Percentiles rank a stretch among this genome's conserved stretches.
Evolutionary conservation across 345 rosid species (phyloP).

Genomic region (Eutrema japonicum): DNA sequence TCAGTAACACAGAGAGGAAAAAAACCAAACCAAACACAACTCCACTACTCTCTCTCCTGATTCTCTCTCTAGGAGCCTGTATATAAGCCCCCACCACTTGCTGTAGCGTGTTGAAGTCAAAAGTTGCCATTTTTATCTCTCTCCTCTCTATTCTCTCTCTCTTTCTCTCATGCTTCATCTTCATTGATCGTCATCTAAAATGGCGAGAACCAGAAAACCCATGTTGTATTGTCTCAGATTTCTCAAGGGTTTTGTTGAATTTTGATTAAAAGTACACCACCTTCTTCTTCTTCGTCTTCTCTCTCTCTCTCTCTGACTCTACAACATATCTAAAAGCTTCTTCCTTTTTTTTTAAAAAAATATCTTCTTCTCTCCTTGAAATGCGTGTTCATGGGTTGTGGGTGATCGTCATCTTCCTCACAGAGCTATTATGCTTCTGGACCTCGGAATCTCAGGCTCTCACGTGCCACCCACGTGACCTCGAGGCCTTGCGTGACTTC

Average conservation of each 20-base stretch:
- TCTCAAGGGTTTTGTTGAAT: conserved; percentile 8
- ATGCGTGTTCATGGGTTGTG: conserved; percentile 57
- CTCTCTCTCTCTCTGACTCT: neutral
- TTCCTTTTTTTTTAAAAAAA: neutral
- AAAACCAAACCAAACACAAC: conserved; percentile 38
- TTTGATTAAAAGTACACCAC: neutral
- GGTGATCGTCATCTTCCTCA: conserved; percentile 44
- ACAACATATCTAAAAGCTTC: conserved; percentile 16
- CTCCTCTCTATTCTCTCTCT: neutral
- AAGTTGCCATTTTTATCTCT: conserved; percentile 34
- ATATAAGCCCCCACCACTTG: conserved; percentile 42
- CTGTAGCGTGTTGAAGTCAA: conserved; percentile 55
- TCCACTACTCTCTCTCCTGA: conserved; percentile 12
- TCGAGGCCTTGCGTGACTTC: conserved; percentile 55
- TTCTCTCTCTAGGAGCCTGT: conserved; percentile 35
- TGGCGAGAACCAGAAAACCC: conserved; percentile 35
- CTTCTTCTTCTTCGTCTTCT: conserved; percentile 16
- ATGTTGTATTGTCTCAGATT: conserved; percentile 18
- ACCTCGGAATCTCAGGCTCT: conserved; percentile 47
- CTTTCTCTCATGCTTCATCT: conserved; percentile 11
- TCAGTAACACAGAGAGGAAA: conserved; percentile 2
- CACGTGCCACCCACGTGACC: conserved; percentile 59
- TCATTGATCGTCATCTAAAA: conserved; percentile 31
- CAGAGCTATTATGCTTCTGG: conserved; percentile 43
- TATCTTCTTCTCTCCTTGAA: conserved; percentile 17